A percentile compares a stretch with the other conserved stretches of the same genome.
Evolutionary conservation across 2,329 filamentous ascomycete species (phyloP).

Genomic region (Sclerotinia glacialis): DNA sequence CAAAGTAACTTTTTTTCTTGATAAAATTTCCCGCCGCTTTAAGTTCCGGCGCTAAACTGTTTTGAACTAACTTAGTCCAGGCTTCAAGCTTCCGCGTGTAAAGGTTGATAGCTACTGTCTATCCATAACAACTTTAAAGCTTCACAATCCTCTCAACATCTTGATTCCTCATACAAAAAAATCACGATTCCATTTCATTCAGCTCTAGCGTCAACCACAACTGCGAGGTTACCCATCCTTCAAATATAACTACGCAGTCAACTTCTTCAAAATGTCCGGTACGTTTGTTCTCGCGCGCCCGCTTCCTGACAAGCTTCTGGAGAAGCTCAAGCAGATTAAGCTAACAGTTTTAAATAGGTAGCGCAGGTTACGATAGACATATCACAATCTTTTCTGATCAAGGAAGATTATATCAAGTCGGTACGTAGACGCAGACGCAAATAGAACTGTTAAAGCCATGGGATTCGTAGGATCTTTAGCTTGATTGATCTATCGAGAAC

Average conservation of each 20-base stretch:
- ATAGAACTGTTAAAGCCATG: slow-evolving; percentile 21
- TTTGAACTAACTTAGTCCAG: slow-evolving; percentile 20
- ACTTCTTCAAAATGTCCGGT: slow-evolving; percentile 42
- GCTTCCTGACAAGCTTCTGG: slow-evolving; percentile 21
- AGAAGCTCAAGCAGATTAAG: slow-evolving; percentile 24
- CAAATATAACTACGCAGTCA: background rate
- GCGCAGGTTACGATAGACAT: slow-evolving; percentile 93
- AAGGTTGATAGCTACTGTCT: slow-evolving; percentile 12
- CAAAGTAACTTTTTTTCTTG: slow-evolving; percentile 20
- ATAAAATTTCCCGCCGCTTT: slow-evolving; percentile 22
- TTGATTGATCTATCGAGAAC: slow-evolving; percentile 17
- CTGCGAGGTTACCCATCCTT: background rate
- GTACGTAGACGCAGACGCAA: slow-evolving; percentile 55
- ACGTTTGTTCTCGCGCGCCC: slow-evolving; percentile 29
- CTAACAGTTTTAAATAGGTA: slow-evolving; percentile 52
- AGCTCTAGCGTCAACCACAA: background rate
- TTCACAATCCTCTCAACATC: slow-evolving; percentile 5
- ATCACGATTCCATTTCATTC: background rate
- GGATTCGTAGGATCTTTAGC: slow-evolving; percentile 24
- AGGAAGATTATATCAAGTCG: slow-evolving; percentile 98
- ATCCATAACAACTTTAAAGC: slow-evolving; percentile 20
- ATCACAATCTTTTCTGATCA: slow-evolving; percentile 99
- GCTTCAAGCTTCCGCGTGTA: slow-evolving; percentile 24
- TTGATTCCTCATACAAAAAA: background rate
- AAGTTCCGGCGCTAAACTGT: slow-evolving; percentile 12